These are phyloP conservation scores for Mycena rebaudengoi DNA, from an alignment of 768 basidiomycete species.

Conservation along the genomic window DNA sequence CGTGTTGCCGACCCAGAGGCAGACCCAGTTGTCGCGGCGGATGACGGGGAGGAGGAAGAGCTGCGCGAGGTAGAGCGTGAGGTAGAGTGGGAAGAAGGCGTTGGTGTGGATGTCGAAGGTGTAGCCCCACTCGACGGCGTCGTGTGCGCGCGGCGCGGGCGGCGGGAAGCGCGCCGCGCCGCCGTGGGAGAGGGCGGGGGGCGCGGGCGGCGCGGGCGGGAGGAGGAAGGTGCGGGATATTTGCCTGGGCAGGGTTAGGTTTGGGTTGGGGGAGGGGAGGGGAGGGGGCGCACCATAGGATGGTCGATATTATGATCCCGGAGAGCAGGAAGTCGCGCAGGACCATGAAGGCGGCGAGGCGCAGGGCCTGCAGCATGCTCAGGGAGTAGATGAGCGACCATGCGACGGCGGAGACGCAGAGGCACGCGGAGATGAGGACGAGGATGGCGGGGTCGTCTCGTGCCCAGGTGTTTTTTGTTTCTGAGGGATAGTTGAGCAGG, in stretches of 20 bases:
- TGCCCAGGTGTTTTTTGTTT: constrained; percentile 99
- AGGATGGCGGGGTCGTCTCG: constrained; percentile 97
- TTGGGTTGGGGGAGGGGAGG: constrained; percentile 10
- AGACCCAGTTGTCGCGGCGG: constrained; percentile 90
- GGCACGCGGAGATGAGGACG: constrained; percentile 81
- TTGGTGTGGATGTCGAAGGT: constrained; percentile 98
- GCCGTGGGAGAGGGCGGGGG: constrained; percentile 49
- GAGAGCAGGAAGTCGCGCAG: constrained; percentile 87
- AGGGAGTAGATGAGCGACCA: constrained; percentile 90
- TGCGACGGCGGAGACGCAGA: constrained; percentile 79
- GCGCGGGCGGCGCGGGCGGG: constrained; percentile 21
- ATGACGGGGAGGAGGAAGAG: constrained; percentile 87
- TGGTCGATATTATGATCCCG: constrained; percentile 76
- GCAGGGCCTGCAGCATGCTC: constrained; percentile 60
- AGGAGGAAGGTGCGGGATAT: constrained; percentile 27
- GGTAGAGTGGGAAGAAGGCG: constrained; percentile 93
- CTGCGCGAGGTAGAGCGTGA: constrained; percentile 90
- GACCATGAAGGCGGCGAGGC: constrained; percentile 83
- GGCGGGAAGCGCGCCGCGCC: constrained; percentile 73
- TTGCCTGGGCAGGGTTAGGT: constrained; percentile 16
- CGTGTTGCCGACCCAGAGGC: constrained; percentile 92
- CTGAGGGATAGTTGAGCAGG: no score
- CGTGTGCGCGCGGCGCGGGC: constrained; percentile 54
- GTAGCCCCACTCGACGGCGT: constrained; percentile 53
- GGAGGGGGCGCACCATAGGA: constrained; percentile 69